Base-by-base conservation (phyloP, 2,329 filamentous ascomycete genomes). In the Colletotrichum tamarilloi region DNA sequence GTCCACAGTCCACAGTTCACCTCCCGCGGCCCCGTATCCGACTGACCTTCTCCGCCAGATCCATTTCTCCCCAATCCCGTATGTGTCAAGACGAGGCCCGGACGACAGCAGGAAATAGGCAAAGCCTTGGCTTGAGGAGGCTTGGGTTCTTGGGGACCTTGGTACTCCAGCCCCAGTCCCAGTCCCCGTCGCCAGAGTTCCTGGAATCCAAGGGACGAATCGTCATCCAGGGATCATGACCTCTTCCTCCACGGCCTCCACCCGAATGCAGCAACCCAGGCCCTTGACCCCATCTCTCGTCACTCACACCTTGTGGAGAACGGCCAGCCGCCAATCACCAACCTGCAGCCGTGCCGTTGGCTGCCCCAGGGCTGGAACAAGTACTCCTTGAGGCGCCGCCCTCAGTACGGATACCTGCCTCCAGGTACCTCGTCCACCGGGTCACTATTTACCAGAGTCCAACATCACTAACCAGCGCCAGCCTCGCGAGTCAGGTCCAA, bases 401-500 rank as follows among this genome's bases (percentile, higher is more conserved):
- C 42, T 46, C 16, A 19, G 38, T 42, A 42, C 30, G 30, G 11
- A 32, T 32, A 32, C 30, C 30, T 12, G 30, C 2, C 19, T 5
- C 2, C 9, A 46, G 42, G 42, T 46, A 42, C 58, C 32, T 28
- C 46, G 28, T 28, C 58, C 53, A 24, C 59, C 58, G 28, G 35
- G 46, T 68, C 46, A 68, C 30, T 53, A 63, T 60, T 42, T 30
- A 63, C 28, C 65, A 59, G 53, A 72, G 60, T 22, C 28, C 52
- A 58, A 14, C 8, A 11, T 24, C 16, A 55, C 19, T 30, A 52
- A 32, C 28, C 32, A 30, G 14, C 56, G 66, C 59, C 59, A 73
- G 70, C 70, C 70, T 69, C 70, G 53, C 70, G 70, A 73, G 70
- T 73, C 66, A 73, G 70, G 70, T 53, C 30, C 53, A 24, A 49